A percentile compares a stretch with the other conserved stretches of the same genome.
Conservation (phyloP, 2,329 filamentous ascomycete genomes). For the Aschersonia sp. region DNA sequence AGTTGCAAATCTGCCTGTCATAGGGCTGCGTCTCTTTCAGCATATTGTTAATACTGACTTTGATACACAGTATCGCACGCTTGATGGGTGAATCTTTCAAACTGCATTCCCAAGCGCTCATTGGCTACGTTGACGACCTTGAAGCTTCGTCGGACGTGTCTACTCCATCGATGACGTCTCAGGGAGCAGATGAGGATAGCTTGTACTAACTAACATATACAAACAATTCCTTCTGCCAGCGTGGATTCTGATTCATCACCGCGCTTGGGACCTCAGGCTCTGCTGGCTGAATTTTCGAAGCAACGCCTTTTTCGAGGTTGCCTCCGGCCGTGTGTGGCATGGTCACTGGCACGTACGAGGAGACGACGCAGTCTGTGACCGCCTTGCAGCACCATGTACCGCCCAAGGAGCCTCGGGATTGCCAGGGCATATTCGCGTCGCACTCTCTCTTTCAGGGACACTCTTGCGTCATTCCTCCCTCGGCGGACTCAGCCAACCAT, state of each 20-base stretch:
- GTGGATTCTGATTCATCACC: constrained; percentile 5
- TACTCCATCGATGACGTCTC: constrained; percentile 58
- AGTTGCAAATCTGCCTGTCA: constrained; percentile 26
- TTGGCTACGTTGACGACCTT: constrained; percentile 82
- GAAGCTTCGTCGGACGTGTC: constrained; percentile 56
- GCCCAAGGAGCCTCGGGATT: no score
- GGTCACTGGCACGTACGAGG: no score
- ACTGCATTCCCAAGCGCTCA: constrained; percentile 83
- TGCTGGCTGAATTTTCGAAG: no score
- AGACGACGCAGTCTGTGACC: no score
- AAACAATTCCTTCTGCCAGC: background rate
- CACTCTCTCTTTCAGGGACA: no score
- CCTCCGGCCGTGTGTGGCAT: no score
- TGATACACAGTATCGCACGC: constrained; percentile 57
- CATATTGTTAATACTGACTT: constrained; percentile 8
- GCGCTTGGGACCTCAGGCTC: no score
- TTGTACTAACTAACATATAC: constrained; percentile 41
- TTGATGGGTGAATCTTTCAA: constrained; percentile 98
- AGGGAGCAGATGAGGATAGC: constrained; percentile 57
- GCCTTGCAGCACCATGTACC: no score
- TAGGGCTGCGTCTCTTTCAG: background rate
- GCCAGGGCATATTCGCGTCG: no score
- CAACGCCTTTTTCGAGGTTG: no score
- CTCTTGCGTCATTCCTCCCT: no score
- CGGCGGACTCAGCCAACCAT: constrained; percentile 6